Evolutionary conservation across 2,329 filamentous ascomycete genomes (phyloP).

Genomic region (Magnaporthales sp.): DNA sequence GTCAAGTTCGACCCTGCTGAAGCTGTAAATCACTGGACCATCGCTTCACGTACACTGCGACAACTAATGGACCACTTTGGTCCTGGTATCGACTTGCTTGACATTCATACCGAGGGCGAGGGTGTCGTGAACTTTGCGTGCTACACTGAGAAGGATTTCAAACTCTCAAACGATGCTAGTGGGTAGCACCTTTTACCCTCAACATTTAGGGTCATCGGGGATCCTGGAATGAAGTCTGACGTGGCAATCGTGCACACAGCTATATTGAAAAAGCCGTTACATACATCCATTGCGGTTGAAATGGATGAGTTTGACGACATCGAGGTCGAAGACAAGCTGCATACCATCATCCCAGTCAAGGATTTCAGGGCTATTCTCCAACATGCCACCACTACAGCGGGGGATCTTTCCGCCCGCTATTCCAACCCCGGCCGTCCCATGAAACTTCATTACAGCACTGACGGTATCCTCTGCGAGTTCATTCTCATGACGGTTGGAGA

Average conservation of each 20-base stretch:
- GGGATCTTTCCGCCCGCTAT: slow-evolving; percentile 59
- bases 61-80: slow-evolving; percentile 77
- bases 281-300: slow-evolving; percentile 71
- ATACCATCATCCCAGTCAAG: slow-evolving; percentile 74
- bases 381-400: slow-evolving; percentile 62
- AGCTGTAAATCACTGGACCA: slow-evolving; percentile 62
- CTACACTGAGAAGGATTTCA: slow-evolving; percentile 62
- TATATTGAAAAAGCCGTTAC: slow-evolving; percentile 69
- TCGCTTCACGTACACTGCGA: slow-evolving; percentile 60
- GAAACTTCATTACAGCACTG: slow-evolving; percentile 61
- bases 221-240: not conserved
- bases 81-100: slow-evolving; percentile 70
- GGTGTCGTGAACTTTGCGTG: slow-evolving; percentile 70
- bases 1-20: slow-evolving; percentile 63
- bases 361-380: slow-evolving; percentile 74
- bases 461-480: slow-evolving; percentile 65
- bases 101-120: slow-evolving; percentile 66
- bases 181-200: not conserved
- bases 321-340: slow-evolving; percentile 63
- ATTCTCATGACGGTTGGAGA: slow-evolving; percentile 78
- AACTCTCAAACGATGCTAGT: slow-evolving; percentile 4
- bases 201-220: not conserved
- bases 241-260: slow-evolving; percentile 28
- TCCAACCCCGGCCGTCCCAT: slow-evolving; percentile 64
- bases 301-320: slow-evolving; percentile 71